phyloP scores from a whole-genome alignment of 2,329 filamentous ascomycete genomes.

The Clonostachys chloroleuca region DNA sequence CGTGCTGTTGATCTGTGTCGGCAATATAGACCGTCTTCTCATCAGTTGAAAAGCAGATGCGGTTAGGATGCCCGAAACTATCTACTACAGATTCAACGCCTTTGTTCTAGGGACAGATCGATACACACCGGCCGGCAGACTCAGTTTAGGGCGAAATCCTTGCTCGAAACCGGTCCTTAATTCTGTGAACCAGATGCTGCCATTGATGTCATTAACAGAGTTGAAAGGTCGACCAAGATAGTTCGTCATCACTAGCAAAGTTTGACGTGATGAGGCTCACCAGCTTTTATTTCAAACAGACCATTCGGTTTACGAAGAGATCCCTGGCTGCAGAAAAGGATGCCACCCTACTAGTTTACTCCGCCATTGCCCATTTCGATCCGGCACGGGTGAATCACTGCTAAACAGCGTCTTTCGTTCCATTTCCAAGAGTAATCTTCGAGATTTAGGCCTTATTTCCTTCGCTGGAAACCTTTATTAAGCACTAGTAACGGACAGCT shows the following conservation, averaged over 20 bases:
- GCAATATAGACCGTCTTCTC: constrained; percentile 38
- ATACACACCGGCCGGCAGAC: constrained; percentile 41
- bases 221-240: constrained; percentile 41
- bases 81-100: constrained; percentile 37
- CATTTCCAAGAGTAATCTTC: no score
- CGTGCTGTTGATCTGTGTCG: constrained; percentile 25
- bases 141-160: constrained; percentile 34
- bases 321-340: constrained; percentile 37
- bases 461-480: constrained; percentile 10
- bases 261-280: constrained; percentile 17
- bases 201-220: constrained; percentile 39
- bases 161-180: constrained; percentile 42
- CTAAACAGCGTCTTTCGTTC: no score
- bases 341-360: constrained; percentile 33
- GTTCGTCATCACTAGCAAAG: constrained; percentile 20
- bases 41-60: constrained; percentile 38
- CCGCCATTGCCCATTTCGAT: constrained; percentile 40
- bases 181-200: constrained; percentile 45
- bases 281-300: constrained; percentile 21
- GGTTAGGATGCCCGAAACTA: constrained; percentile 40
- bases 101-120: constrained; percentile 32
- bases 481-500: constrained; percentile 27
- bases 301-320: constrained; percentile 13
- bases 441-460: no score
- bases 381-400: no score